Evolutionary conservation across 768 basidiomycete genomes (phyloP), one percentile per base, ranked within the genome.

Genomic region (Macrocybe gigantea): DNA sequence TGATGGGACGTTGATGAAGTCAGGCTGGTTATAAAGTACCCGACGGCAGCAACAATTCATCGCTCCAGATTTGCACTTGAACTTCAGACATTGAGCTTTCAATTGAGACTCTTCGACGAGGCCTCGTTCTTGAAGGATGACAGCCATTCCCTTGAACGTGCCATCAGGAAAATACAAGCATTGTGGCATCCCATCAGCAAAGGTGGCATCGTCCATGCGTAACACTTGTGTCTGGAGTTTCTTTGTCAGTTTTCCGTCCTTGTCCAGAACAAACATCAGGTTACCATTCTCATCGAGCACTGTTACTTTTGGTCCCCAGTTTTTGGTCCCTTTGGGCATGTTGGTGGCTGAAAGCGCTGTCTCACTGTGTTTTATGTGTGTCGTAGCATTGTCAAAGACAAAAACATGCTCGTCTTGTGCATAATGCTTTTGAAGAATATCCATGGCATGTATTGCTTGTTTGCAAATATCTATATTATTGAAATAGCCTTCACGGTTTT

Each of bases 21-120:
- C 64, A 1, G 64, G 65, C 45, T 70, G 57, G 15, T 54, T 60
- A 48, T 51, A 65, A 1, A 70, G 56, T n/a, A 65, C 36, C 6
- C 60, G 48, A 4, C 59, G 55, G 38, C 54, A 60, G 53, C 69
- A 71, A 50, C 70, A 72, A 7, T 48, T 38, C 2, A 42, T 49
- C 1, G 15, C 38, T 2, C 44, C 53, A 8, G 11, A 11, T 5
- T 38, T 33, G 36, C 35, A 37, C 9, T 37, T n/a, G 9, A 9
- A 37, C 35, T 37, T 37, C 9, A 9, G 9, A 37, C 35, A 37
- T n/a, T 37, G 35, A n/a, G 35, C 35, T n/a, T 37, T 37, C n/a
- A n/a, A n/a, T n/a, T 37, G 9, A 9, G 9, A 9, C 35, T 37
- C 35, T 9, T 9, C n/a, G n/a, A 9, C 35, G n/a, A 9, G n/a